Evolutionary conservation across 2,329 filamentous ascomycete genomes (phyloP), one percentile per base, ranked within the genome.

Genomic region (Arthroderma sp.): DNA sequence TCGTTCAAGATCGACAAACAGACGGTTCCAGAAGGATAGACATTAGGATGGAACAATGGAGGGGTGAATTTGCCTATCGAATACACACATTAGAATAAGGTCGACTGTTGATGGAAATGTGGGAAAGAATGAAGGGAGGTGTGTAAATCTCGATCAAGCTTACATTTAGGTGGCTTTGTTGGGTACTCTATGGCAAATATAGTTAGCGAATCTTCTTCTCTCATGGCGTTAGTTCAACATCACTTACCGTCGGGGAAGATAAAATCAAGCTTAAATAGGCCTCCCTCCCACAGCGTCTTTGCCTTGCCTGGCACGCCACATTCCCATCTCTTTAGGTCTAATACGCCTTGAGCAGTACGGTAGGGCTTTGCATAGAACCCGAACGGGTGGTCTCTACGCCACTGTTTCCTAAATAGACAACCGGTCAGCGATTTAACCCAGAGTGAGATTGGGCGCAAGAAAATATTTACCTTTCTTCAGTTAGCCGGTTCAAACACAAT

Each of bases 161-260:
- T 78, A 94, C 91, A 98, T 69, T 98, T 98, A 1, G 91, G 91
- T 30, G 91, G 91, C 66, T 98, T 98, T 42, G 93, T 98, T 10
- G 91, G 91, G 64, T 98, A 98, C 59, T 98, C 91, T 94, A 57
- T 52, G 51, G 31, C 38, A 6, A 44, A 39, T 30, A 34, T 47
- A 45, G 48, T 52, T 52, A 45, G 54, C 38, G 38, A 40, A 31
- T 39, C 22, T 27, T 40, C 29, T 38, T 42, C 22, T 37, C 28
- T 38, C 27, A 2, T 41, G 3, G 15, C 30, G 11, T 29, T 41
- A 7, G 29, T 34, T 30, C 29, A 22, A 34, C n/a, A 43, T 31
- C 31, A 67, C 79, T 64, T 67, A 91, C 87, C 88, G 58, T 98
- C 91, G 0, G 93, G 91, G 56, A 98, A 98, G 7, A 76, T 79